A percentile compares a stretch with the other conserved stretches of the same genome.
These are phyloP conservation scores for Papiliotrema flavescens DNA, from an alignment of 1,284 basidiomycete species.

Conservation along the genomic window DNA sequence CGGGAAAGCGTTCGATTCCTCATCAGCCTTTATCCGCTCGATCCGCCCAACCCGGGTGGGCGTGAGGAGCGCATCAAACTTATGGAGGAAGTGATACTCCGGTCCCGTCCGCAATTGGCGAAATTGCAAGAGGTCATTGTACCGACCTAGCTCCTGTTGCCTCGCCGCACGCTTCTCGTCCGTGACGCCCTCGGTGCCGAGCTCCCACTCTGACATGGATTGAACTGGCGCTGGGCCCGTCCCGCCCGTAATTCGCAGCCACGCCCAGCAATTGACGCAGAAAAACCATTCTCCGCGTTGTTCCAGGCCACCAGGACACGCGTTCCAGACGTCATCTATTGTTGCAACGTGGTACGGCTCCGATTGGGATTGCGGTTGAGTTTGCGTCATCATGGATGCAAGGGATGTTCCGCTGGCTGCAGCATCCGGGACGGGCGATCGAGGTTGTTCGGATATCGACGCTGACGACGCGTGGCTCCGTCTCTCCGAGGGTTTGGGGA, in stretches of 20 bases:
- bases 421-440: not conserved
- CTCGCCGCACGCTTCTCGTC: conserved; percentile 1
- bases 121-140: conserved; percentile 15
- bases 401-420: not conserved
- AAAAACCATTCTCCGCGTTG: conserved; percentile 37
- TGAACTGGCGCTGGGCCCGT: conserved; percentile 7
- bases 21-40: conserved; percentile 23
- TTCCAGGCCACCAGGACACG: conserved; percentile 31
- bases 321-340: conserved; percentile 25
- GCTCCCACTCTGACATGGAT: conserved; percentile 25
- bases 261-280: conserved; percentile 39
- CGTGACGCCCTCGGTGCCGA: not conserved
- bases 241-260: conserved; percentile 28
- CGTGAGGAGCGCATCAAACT: conserved; percentile 17
- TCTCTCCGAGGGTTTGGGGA: conserved; percentile 19
- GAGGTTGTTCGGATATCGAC: not conserved
- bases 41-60: conserved; percentile 15
- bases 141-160: conserved; percentile 9
- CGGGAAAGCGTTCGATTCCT: conserved; percentile 28
- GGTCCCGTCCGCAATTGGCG: conserved; percentile 5
- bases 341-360: conserved; percentile 11
- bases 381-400: not conserved
- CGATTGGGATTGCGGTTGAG: not conserved
- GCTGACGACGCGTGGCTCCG: conserved; percentile 2
- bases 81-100: conserved; percentile 29